Percentiles rank a stretch among this genome's conserved stretches.
Conservation (phyloP, 345 rosid species). For the Psidium guajava region DNA sequence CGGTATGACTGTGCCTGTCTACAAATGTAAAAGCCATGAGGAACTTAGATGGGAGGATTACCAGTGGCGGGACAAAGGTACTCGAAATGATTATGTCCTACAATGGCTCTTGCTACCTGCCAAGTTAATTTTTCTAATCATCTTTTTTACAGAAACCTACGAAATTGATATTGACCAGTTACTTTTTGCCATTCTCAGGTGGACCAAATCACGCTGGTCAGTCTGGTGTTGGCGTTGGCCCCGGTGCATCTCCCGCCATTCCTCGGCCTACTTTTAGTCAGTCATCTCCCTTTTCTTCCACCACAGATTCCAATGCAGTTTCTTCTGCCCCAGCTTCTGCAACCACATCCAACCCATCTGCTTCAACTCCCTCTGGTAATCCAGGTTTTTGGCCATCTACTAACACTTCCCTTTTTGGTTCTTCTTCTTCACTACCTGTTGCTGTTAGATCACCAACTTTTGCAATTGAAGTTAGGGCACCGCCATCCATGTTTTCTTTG, state of each 20-base stretch:
- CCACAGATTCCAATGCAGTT: slow-evolving; percentile 33
- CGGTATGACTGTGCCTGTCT: slow-evolving; percentile 42
- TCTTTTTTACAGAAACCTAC: too few relatives aligned
- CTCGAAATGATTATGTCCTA: neutral
- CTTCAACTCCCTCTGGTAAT: slow-evolving; percentile 24
- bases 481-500: slow-evolving; percentile 31
- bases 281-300: slow-evolving; percentile 41
- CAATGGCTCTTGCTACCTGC: neutral
- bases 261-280: slow-evolving; percentile 29
- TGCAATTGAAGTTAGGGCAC: slow-evolving; percentile 28
- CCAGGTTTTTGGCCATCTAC: slow-evolving; percentile 20
- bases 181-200: slow-evolving; percentile 28
- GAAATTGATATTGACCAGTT: too few relatives aligned
- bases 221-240: slow-evolving; percentile 39
- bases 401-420: slow-evolving; percentile 23
- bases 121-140: too few relatives aligned
- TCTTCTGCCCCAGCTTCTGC: slow-evolving; percentile 32
- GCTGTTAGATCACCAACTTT: slow-evolving; percentile 27
- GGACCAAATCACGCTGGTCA: slow-evolving; percentile 58
- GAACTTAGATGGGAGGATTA: slow-evolving; percentile 94
- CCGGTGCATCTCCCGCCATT: slow-evolving; percentile 26
- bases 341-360: slow-evolving; percentile 35
- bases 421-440: slow-evolving; percentile 29
- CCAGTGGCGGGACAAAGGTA: slow-evolving; percentile 89
- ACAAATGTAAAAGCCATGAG: slow-evolving; percentile 69